A percentile compares a stretch with the other conserved stretches of the same genome.
phyloP scores from a whole-genome alignment of 2,329 filamentous ascomycete genomes.

The Penicillium sp. region DNA sequence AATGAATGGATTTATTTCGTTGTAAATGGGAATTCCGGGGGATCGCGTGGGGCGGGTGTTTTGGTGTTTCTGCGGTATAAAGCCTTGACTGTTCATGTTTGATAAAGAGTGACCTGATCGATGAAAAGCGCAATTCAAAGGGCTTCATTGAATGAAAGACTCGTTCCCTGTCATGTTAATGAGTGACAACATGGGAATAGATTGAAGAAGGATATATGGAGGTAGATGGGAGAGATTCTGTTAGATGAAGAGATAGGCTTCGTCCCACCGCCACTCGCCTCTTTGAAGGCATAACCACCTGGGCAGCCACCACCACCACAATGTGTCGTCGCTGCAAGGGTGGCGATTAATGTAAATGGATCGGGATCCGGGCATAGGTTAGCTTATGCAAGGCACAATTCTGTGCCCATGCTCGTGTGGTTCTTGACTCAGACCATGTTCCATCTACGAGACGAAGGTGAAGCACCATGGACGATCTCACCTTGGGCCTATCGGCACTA shows the following conservation, averaged over 20 bases:
- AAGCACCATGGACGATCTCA: not conserved
- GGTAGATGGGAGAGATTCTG: not conserved
- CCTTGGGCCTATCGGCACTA: no score
- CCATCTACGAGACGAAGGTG: not conserved
- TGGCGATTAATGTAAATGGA: not conserved
- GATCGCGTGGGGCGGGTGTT: conserved; percentile 12
- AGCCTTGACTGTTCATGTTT: not conserved
- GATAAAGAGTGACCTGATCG: not conserved
- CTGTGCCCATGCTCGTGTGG: not conserved
- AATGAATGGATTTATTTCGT: conserved; percentile 26
- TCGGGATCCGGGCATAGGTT: not conserved
- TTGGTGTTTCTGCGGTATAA: not conserved
- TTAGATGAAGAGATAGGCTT: not conserved
- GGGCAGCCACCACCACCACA: not conserved
- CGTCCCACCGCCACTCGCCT: not conserved
- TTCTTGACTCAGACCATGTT: not conserved
- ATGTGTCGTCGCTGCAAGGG: not conserved
- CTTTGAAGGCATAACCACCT: not conserved
- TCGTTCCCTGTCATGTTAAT: no score
- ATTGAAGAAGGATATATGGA: not conserved
- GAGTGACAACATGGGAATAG: no score
- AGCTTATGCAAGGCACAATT: not conserved
- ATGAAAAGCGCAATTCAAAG: not conserved
- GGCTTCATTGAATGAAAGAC: no score
- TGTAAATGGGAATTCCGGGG: conserved; percentile 21